Evolutionary conservation across 768 basidiomycete species (phyloP).

Genomic region (Termitomyces sp.): DNA sequence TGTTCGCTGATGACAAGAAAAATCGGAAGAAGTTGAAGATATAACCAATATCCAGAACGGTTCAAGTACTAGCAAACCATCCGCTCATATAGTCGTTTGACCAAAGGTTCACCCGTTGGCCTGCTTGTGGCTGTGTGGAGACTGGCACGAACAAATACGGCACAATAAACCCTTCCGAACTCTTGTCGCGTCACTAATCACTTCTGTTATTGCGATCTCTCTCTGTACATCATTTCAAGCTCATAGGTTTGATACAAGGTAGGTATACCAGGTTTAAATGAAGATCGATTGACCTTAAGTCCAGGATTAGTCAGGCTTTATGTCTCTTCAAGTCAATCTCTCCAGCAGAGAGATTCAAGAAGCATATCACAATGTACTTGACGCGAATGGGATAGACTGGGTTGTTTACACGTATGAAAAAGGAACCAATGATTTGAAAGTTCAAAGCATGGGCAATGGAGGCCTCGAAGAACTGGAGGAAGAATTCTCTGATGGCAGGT

Average conservation of each 20-base stretch:
- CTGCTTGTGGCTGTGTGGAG: background rate
- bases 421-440: conserved; percentile 80
- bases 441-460: conserved; percentile 80
- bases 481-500: conserved; percentile 94
- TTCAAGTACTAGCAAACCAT: background rate
- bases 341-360: conserved; percentile 64
- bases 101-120: no score
- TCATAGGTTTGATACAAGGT: background rate
- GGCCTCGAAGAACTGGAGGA: conserved; percentile 89
- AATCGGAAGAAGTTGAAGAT: background rate
- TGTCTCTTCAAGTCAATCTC: conserved; percentile 81
- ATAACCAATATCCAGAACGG: background rate
- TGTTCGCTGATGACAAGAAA: background rate
- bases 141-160: background rate
- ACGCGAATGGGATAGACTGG: conserved; percentile 68
- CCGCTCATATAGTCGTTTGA: no score
- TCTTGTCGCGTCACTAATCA: conserved; percentile 7
- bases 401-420: conserved; percentile 75
- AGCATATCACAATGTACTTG: conserved; percentile 73
- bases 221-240: background rate
- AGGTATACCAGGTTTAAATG: background rate
- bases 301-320: conserved; percentile 18
- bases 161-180: conserved; percentile 1
- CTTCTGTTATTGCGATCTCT: background rate
- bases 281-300: background rate